A percentile compares a stretch with the other conserved stretches of the same genome.
Conservation (phyloP, 2,329 filamentous ascomycete genomes). For the Botryotinia convoluta region DNA sequence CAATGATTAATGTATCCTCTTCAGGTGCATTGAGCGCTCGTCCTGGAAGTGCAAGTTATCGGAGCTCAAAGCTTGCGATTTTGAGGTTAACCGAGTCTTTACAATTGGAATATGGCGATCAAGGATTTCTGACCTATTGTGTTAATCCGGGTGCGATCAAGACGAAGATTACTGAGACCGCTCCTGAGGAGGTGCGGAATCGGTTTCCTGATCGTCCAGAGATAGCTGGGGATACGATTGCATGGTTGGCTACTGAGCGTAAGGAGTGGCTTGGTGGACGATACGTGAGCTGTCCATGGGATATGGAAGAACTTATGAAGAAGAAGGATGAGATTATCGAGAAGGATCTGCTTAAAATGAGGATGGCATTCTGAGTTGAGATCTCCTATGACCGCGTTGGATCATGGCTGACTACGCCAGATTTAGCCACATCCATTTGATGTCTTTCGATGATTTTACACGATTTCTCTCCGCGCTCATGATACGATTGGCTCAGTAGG, state of each 20-base stretch:
- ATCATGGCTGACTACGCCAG: neutral
- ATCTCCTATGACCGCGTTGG: neutral
- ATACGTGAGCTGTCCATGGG: constrained; percentile 46
- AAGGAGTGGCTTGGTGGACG: constrained; percentile 48
- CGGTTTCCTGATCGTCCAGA: neutral
- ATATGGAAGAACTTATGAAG: constrained; percentile 45
- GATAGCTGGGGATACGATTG: constrained; percentile 43
- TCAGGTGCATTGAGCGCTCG: constrained; percentile 41
- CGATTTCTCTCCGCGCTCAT: neutral
- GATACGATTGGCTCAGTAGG: neutral
- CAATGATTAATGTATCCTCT: constrained; percentile 48
- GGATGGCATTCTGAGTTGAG: constrained; percentile 29
- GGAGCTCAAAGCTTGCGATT: constrained; percentile 49
- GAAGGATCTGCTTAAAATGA: constrained; percentile 38
- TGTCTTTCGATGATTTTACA: neutral
- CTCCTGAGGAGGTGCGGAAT: constrained; percentile 7
- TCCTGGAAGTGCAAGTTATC: constrained; percentile 44
- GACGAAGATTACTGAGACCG: constrained; percentile 39
- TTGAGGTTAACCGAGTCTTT: constrained; percentile 51
- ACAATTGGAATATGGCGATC: constrained; percentile 44
- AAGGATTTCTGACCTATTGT: constrained; percentile 44
- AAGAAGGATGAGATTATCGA: constrained; percentile 45
- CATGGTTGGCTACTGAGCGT: constrained; percentile 43
- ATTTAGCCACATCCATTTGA: neutral
- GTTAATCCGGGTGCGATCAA: constrained; percentile 42